Base-by-base conservation (phyloP, 2,329 filamentous ascomycete genomes). In the Endocalyx cinctus region DNA sequence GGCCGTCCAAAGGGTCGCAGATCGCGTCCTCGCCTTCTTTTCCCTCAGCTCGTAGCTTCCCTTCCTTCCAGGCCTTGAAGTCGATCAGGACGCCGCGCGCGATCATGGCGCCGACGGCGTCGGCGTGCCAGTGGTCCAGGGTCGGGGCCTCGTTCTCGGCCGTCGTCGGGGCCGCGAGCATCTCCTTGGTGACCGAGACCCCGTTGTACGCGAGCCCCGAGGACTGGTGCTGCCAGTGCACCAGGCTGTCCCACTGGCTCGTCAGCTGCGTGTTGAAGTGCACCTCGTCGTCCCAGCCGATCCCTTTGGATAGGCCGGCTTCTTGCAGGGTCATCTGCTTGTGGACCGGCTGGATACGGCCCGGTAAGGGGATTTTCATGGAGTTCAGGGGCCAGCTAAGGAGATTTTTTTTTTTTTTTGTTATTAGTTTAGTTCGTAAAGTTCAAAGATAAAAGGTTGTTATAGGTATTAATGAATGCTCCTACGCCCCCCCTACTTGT, bases 71-170 rank as follows among this genome's bases (percentile, higher is more conserved):
- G 27, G 47, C 48, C 37, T 61, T 61, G 39, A 64, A 78, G 52
- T 79, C 74, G 31, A 80, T 61, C 14, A 81, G 57, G 1, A 79
- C 69, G 5, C 72, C 76, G 3, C 77, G 62, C 1, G 64, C 72
- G 4, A 72, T 71, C 8, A 78, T 46, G 3, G 71, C 72, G 17
- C 73, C 74, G 3, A 71, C 72, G 17, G 73, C 74, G 1, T 59
- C 58, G 3, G 57, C 42, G 40, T 74, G 70, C 72, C 71, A 76
- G 45, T 74, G 67, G 37, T 70, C 63, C 2, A 68, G 45, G 0
- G 63, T 67, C 1, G 64, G 65, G 35, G 60, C 47, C 6, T 32
- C 6, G 33, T 62, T 64, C 5, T 41, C 47, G 5, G 44, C 49
- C 4, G 59, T 57, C 4, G 51, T 52, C 2, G 48, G 20, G 0